phyloP scores from a whole-genome alignment of 768 basidiomycete species.

The Mycena haematopus region DNA sequence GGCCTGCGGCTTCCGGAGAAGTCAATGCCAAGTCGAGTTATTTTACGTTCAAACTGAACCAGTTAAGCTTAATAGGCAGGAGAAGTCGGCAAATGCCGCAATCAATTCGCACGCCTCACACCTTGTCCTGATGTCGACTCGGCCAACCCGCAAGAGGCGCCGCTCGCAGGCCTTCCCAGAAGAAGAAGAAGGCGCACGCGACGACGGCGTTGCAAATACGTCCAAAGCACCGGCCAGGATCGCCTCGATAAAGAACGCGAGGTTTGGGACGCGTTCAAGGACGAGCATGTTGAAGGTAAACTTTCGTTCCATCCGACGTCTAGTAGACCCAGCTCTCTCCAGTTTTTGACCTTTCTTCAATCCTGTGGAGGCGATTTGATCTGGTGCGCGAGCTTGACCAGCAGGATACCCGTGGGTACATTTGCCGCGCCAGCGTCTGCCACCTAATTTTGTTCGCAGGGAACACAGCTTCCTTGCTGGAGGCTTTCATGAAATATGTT shows the following conservation, averaged over 20 bases:
- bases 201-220: constrained; percentile 1
- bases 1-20: too few relatives aligned
- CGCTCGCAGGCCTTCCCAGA: constrained; percentile 49
- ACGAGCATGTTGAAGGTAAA: constrained; percentile 79
- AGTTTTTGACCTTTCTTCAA: constrained; percentile 82
- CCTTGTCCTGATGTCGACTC: not conserved
- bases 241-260: constrained; percentile 60
- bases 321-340: constrained; percentile 1
- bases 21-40: too few relatives aligned
- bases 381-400: constrained; percentile 78
- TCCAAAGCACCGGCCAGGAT: constrained; percentile 26
- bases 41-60: too few relatives aligned
- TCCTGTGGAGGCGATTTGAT: constrained; percentile 71
- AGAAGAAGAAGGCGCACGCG: constrained; percentile 28
- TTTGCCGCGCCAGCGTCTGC: not conserved
- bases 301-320: not conserved
- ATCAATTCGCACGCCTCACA: not conserved
- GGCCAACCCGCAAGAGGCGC: constrained; percentile 51
- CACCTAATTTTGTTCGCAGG: constrained; percentile 10
- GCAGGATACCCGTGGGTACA: constrained; percentile 40
- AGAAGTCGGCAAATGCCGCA: too few relatives aligned
- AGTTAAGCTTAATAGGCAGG: too few relatives aligned
- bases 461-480: constrained; percentile 8
- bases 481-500: constrained; percentile 21
- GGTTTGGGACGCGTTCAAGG: constrained; percentile 77